These are phyloP conservation scores for Penicillium steckii DNA, from an alignment of 495 filamentous ascomycete species.

Conservation along the genomic window DNA sequence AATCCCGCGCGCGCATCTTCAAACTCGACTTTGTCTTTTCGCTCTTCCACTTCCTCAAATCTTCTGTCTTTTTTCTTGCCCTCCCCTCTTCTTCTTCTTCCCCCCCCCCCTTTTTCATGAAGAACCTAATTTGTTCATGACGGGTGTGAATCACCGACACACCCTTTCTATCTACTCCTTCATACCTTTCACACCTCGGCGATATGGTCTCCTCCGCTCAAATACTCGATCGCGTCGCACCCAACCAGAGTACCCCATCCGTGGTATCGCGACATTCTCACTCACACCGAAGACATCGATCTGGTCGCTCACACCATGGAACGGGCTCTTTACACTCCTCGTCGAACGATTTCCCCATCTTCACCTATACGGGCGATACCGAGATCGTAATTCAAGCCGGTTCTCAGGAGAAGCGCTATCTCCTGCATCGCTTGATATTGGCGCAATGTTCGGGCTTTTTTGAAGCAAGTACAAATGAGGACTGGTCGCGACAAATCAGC, in stretches of 20 bases:
- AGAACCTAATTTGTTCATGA: slow-evolving; percentile 7
- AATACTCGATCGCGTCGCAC: slow-evolving; percentile 49
- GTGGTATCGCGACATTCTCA: slow-evolving; percentile 58
- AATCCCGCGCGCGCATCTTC: background rate
- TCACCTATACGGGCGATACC: slow-evolving; percentile 85
- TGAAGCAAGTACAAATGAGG: slow-evolving; percentile 81
- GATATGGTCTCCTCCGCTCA: slow-evolving; percentile 77
- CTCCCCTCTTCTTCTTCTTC: background rate
- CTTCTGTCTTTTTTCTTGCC: background rate
- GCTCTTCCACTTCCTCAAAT: background rate
- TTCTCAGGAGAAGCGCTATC: slow-evolving; percentile 74
- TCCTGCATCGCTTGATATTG: slow-evolving; percentile 81
- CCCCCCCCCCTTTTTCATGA: slow-evolving; percentile 14
- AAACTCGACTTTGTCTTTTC: too few species aligned
- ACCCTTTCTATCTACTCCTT: background rate
- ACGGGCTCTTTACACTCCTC: slow-evolving; percentile 67
- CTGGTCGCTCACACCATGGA: slow-evolving; percentile 78
- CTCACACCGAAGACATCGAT: slow-evolving; percentile 60
- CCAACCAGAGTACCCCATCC: slow-evolving; percentile 55
- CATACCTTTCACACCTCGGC: slow-evolving; percentile 7
- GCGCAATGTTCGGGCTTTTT: slow-evolving; percentile 91
- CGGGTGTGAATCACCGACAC: slow-evolving; percentile 24
- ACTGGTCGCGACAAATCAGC: slow-evolving; percentile 66
- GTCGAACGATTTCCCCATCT: slow-evolving; percentile 89
- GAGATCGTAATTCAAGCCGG: slow-evolving; percentile 77